Percentiles rank a stretch among this genome's conserved stretches.
phyloP scores from a whole-genome alignment of 306 rosid species.

The Pyrus communis region DNA sequence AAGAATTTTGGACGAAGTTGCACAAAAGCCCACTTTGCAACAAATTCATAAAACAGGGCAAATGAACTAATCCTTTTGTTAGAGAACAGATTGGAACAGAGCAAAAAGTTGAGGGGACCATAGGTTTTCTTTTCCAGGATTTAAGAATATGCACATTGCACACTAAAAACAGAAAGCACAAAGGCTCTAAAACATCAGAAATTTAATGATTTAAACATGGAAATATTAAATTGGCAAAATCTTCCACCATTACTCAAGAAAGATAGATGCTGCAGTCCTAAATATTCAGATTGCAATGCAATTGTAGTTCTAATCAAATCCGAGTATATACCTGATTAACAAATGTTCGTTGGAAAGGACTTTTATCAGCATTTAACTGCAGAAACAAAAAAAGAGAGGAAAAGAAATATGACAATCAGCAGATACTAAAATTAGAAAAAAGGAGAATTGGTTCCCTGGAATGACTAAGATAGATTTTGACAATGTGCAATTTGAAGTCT shows the following conservation, averaged over 20 bases:
- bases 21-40: neutral
- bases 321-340: constrained; percentile 73
- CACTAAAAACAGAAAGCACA: constrained; percentile 3
- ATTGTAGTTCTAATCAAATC: constrained; percentile 13
- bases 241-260: neutral
- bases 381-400: constrained; percentile 6
- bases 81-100: neutral
- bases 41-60: neutral
- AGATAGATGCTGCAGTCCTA: constrained; percentile 2
- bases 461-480: neutral
- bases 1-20: neutral
- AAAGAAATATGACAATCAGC: constrained; percentile 20
- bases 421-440: neutral
- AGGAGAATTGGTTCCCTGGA: neutral
- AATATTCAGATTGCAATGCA: constrained; percentile 8
- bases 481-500: neutral
- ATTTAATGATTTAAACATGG: neutral
- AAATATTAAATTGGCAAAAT: neutral
- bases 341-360: constrained; percentile 94
- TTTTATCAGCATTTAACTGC: constrained; percentile 96
- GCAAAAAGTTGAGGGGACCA: neutral
- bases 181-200: constrained; percentile 4
- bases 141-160: neutral
- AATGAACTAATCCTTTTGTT: neutral
- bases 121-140: neutral